Evolutionary conservation across 495 filamentous ascomycete genomes (phyloP).

Genomic region (Aspergillus cavernicola): DNA sequence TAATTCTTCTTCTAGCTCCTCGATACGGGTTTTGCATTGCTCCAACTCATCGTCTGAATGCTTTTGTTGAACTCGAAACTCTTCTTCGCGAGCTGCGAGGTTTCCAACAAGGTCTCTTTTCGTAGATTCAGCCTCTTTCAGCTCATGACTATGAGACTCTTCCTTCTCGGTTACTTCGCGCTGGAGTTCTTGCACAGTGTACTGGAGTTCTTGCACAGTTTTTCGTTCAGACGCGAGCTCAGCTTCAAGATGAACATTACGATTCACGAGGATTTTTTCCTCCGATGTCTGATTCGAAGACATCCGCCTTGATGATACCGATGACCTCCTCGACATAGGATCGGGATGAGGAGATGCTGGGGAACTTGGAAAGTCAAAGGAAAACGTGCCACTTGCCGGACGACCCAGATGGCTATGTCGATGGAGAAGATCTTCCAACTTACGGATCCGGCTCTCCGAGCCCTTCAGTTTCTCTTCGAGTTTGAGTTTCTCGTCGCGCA

Average conservation of each 20-base stretch:
- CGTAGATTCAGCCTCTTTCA: slow-evolving; percentile 81
- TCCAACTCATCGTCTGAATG: slow-evolving; percentile 75
- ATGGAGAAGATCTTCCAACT: slow-evolving; percentile 90
- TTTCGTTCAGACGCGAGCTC: slow-evolving; percentile 70
- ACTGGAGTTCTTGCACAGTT: slow-evolving; percentile 46
- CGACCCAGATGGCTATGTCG: slow-evolving; percentile 71
- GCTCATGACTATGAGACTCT: slow-evolving; percentile 60
- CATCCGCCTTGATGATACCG: slow-evolving; percentile 61
- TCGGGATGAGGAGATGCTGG: slow-evolving; percentile 54
- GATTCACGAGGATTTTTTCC: slow-evolving; percentile 61
- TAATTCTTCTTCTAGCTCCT: slow-evolving; percentile 87
- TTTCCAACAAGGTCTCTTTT: slow-evolving; percentile 95
- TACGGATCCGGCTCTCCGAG: slow-evolving; percentile 85
- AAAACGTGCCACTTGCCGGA: slow-evolving; percentile 68
- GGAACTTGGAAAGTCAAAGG: slow-evolving; percentile 42
- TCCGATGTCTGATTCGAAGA: slow-evolving; percentile 64
- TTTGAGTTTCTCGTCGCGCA: slow-evolving; percentile 76
- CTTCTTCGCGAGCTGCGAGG: slow-evolving; percentile 83
- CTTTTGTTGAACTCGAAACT: slow-evolving; percentile 81
- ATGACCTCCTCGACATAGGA: slow-evolving; percentile 55
- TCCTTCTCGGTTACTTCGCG: slow-evolving; percentile 63
- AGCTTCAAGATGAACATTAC: slow-evolving; percentile 74
- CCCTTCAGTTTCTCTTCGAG: slow-evolving; percentile 78
- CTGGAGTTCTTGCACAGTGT: slow-evolving; percentile 51
- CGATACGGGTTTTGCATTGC: slow-evolving; percentile 67